These are phyloP conservation scores for Suhomyces tanzawaensis DNA, from an alignment of 805 yeast genomes.

Conservation along the genomic window DNA sequence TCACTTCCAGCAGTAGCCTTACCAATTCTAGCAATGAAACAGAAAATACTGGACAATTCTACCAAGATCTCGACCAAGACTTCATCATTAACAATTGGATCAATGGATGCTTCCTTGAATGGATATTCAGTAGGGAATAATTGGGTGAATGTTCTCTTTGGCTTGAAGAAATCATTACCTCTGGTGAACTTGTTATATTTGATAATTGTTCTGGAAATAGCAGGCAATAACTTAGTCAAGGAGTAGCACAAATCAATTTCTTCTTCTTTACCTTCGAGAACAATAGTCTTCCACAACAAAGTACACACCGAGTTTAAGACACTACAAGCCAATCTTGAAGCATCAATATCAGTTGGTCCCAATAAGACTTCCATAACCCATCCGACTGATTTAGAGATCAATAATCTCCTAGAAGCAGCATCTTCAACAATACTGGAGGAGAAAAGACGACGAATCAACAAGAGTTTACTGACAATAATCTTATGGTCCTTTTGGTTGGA, in stretches of 20 bases:
- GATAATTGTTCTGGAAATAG: constrained; percentile 49
- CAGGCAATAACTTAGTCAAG: constrained; percentile 52
- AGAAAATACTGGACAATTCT: constrained; percentile 64
- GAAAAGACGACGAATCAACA: constrained; percentile 57
- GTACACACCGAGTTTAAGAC: constrained; percentile 51
- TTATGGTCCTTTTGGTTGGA: constrained; percentile 51
- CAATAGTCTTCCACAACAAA: constrained; percentile 33
- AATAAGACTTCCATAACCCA: constrained; percentile 60
- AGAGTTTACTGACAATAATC: constrained; percentile 54
- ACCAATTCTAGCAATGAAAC: constrained; percentile 53
- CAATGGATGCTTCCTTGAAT: constrained; percentile 61
- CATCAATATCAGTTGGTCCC: constrained; percentile 53
- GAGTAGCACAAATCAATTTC: constrained; percentile 45
- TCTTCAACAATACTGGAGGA: constrained; percentile 35
- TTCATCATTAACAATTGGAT: constrained; percentile 70
- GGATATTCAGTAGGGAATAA: constrained; percentile 72
- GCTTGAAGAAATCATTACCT: constrained; percentile 46
- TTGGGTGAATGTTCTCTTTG: constrained; percentile 62
- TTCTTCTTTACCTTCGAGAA: constrained; percentile 21
- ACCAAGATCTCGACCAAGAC: constrained; percentile 66
- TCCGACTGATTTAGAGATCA: constrained; percentile 47
- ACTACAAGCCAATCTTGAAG: constrained; percentile 62
- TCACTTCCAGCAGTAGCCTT: constrained; percentile 37
- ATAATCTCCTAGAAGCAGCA: constrained; percentile 28
- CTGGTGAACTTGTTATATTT: constrained; percentile 51